Conservation (phyloP, 164 flowering plant genomes). For the Dillenia suffruticosa region DNA sequence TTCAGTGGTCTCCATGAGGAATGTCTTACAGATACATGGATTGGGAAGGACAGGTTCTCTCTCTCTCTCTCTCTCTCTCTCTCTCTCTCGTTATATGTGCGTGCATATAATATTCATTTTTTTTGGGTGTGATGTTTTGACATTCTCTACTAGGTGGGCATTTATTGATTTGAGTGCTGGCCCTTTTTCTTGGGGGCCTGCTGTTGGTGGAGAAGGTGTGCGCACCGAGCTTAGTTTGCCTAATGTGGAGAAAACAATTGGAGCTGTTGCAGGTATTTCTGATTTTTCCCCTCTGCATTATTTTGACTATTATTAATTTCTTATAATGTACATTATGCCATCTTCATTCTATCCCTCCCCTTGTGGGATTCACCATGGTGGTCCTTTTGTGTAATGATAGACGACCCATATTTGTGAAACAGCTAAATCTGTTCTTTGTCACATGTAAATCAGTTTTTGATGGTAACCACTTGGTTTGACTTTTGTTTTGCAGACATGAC, state of each 20-base stretch:
- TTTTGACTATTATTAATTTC: no score
- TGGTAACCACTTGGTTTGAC: no score
- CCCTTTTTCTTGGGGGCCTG: slow-evolving; percentile 99
- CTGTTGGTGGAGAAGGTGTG: slow-evolving; percentile 99
- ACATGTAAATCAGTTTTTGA: no score
- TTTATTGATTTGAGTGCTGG: slow-evolving; percentile 96
- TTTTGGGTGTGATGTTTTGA: slow-evolving; percentile 1
- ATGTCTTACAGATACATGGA: slow-evolving; percentile 94
- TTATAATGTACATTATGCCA: no score
- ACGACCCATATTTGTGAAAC: no score
- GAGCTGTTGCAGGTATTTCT: slow-evolving; percentile 76
- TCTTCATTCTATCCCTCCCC: no score
- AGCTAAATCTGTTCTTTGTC: no score
- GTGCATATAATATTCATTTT: background rate
- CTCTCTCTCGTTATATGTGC: background rate
- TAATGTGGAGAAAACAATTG: slow-evolving; percentile 83
- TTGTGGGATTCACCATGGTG: no score
- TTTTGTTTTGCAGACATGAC: no score
- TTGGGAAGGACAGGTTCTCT: slow-evolving; percentile 73
- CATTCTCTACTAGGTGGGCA: slow-evolving; percentile 69
- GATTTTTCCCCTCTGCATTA: background rate
- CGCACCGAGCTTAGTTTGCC: slow-evolving; percentile 89
- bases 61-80: slow-evolving; percentile 19
- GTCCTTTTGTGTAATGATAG: no score
- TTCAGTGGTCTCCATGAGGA: slow-evolving; percentile 69